Evolutionary conservation across 2,329 filamentous ascomycete species (phyloP).

Genomic region (Coniochaeta sp.): DNA sequence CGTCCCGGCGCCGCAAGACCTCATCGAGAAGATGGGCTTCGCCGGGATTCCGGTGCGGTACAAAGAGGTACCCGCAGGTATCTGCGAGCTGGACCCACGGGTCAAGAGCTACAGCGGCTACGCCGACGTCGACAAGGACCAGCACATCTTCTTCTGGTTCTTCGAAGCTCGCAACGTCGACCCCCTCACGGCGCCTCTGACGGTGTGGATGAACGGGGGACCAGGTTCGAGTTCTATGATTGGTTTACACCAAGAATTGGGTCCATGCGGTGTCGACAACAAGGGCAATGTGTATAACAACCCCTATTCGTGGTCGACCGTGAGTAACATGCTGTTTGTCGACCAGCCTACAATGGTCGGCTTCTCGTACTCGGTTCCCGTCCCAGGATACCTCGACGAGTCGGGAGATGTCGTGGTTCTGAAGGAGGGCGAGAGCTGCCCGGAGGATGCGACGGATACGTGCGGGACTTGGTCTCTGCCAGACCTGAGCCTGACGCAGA

Average conservation of each 20-base stretch:
- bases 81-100: conserved; percentile 33
- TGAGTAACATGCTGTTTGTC: conserved; percentile 53
- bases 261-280: conserved; percentile 32
- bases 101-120: conserved; percentile 36
- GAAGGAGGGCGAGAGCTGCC: conserved; percentile 35
- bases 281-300: conserved; percentile 40
- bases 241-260: conserved; percentile 43
- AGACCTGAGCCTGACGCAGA: conserved; percentile 41
- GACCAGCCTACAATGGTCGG: conserved; percentile 54
- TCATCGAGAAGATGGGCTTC: conserved; percentile 23
- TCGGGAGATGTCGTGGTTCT: conserved; percentile 29
- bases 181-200: conserved; percentile 37
- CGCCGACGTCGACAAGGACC: conserved; percentile 29
- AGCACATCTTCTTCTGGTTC: conserved; percentile 41
- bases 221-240: conserved; percentile 47
- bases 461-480: conserved; percentile 51
- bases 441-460: conserved; percentile 36
- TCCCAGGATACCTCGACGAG: conserved; percentile 25
- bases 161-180: conserved; percentile 40
- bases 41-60: conserved; percentile 35
- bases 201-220: conserved; percentile 46
- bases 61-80: conserved; percentile 38
- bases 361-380: conserved; percentile 37
- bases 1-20: conserved; percentile 25
- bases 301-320: conserved; percentile 53